These are phyloP conservation scores for Epichloe aotearoae DNA, from an alignment of 2,329 filamentous ascomycete genomes.

Conservation along the genomic window DNA sequence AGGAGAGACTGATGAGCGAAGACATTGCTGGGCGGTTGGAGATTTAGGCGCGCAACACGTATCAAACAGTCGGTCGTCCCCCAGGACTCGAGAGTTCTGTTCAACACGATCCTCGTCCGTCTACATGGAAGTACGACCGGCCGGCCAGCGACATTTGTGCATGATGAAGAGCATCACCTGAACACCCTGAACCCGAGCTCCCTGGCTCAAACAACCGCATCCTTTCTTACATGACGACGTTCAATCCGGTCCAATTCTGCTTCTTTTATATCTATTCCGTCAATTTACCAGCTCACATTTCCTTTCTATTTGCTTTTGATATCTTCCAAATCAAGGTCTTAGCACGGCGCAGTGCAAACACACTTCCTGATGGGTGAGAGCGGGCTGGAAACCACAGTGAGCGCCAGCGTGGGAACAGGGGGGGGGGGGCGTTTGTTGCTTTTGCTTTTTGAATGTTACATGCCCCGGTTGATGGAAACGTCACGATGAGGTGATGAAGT, in stretches of 20 bases:
- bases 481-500: neutral
- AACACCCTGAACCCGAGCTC: neutral
- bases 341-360: conserved; percentile 16
- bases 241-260: neutral
- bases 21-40: conserved; percentile 52
- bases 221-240: too few relatives aligned
- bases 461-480: neutral
- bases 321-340: neutral
- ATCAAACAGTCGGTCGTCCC: neutral
- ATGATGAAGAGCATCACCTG: too few relatives aligned
- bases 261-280: neutral
- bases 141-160: too few relatives aligned
- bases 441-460: neutral
- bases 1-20: conserved; percentile 45
- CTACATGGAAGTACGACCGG: neutral
- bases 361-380: conserved; percentile 25
- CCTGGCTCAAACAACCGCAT: too few relatives aligned
- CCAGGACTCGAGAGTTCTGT: neutral
- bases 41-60: conserved; percentile 26
- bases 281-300: too few relatives aligned
- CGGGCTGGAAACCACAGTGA: conserved; percentile 15
- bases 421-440: conserved; percentile 3
- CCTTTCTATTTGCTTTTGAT: too few relatives aligned
- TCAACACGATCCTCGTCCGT: neutral
- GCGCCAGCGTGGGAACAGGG: conserved; percentile 3